Evolutionary conservation across 768 basidiomycete genomes (phyloP).

Genomic region (Arthromyces matolae): DNA sequence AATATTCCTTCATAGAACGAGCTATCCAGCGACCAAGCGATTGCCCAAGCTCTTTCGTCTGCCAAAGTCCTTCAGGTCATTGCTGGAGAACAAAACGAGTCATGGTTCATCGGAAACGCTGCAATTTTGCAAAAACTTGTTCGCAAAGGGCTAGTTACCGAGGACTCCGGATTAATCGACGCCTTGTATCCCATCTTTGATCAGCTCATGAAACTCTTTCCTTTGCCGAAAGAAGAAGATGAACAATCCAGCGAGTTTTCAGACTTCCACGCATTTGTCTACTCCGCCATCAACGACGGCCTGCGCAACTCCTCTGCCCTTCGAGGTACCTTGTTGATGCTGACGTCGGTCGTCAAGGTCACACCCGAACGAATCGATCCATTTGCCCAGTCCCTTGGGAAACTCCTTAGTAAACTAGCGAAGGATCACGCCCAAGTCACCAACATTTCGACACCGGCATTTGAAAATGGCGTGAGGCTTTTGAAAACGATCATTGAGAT

Average conservation of each 20-base stretch:
- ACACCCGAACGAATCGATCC: constrained; percentile 81
- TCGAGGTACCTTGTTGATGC: constrained; percentile 80
- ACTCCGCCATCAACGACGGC: constrained; percentile 72
- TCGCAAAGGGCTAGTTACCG: constrained; percentile 80
- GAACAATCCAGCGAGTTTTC: constrained; percentile 68
- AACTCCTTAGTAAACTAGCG: constrained; percentile 77
- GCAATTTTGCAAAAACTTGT: constrained; percentile 75
- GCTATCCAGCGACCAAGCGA: constrained; percentile 57
- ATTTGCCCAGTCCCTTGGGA: constrained; percentile 73
- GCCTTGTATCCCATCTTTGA: constrained; percentile 81
- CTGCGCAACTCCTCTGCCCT: constrained; percentile 68
- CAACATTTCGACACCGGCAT: constrained; percentile 39
- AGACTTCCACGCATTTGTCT: constrained; percentile 76
- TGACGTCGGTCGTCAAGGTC: constrained; percentile 79
- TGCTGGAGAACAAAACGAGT: constrained; percentile 73
- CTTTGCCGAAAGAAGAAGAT: constrained; percentile 75
- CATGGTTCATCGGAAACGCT: constrained; percentile 77
- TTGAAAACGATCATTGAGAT: constrained; percentile 84
- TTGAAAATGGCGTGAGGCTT: constrained; percentile 59
- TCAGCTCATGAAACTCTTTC: constrained; percentile 70
- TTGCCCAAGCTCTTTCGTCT: constrained; percentile 70
- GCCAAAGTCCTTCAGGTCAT: constrained; percentile 89
- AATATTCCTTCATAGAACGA: constrained; percentile 54
- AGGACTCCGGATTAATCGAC: constrained; percentile 78
- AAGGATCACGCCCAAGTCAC: constrained; percentile 80